phyloP scores from a whole-genome alignment of 2,329 filamentous ascomycete genomes.

The Sarocladium kiliense region DNA sequence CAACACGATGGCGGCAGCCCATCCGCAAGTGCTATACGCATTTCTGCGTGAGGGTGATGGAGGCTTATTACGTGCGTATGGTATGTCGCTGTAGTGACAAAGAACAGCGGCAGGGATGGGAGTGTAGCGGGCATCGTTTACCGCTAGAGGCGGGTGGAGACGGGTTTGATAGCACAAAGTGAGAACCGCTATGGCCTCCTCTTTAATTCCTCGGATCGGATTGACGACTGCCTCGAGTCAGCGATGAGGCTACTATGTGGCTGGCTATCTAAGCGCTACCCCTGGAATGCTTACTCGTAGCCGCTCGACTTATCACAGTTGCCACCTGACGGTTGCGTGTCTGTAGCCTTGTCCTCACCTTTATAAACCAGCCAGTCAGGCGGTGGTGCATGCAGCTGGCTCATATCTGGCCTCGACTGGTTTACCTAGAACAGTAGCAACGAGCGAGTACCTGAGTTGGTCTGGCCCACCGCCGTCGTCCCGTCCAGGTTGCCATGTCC shows the following conservation, averaged over 20 bases:
- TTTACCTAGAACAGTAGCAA: no score
- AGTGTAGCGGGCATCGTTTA: neutral
- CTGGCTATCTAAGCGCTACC: neutral
- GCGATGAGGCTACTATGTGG: neutral
- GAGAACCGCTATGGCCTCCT: conserved; percentile 6
- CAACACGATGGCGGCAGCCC: neutral
- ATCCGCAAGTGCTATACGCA: neutral
- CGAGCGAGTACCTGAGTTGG: neutral
- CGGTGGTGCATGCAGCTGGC: no score
- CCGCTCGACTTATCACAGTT: neutral
- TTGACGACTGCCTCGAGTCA: neutral
- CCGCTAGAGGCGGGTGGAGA: conserved; percentile 1
- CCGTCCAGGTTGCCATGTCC: conserved; percentile 2
- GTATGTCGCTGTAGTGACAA: neutral
- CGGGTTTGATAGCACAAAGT: neutral
- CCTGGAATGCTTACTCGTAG: neutral
- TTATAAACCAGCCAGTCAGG: no score
- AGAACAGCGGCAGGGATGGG: neutral
- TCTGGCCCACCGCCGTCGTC: neutral
- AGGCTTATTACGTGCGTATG: neutral
- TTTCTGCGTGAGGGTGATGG: neutral
- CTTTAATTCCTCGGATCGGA: neutral
- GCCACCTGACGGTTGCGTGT: no score
- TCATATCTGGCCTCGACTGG: no score
- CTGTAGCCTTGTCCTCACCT: no score